Percentiles rank a stretch among this genome's conserved stretches.
Conservation (phyloP, 2,329 filamentous ascomycete species). For the Stagonosporopsis rhizophila region DNA sequence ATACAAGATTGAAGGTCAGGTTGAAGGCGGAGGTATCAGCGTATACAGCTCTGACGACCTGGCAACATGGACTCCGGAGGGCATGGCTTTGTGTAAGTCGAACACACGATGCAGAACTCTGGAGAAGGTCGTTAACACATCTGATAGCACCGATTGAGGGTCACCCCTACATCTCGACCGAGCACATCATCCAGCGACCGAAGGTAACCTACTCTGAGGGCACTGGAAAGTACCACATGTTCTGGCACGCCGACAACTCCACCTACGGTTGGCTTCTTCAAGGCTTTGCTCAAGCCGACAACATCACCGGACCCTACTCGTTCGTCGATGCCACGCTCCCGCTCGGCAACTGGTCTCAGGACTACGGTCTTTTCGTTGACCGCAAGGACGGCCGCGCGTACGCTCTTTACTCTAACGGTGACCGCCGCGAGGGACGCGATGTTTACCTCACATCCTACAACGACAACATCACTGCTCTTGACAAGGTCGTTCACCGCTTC, state of each 20-base stretch:
- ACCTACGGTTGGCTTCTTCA: constrained; percentile 65
- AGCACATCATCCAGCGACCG: constrained; percentile 67
- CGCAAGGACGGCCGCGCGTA: constrained; percentile 65
- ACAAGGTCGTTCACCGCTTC: constrained; percentile 62
- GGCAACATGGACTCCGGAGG: constrained; percentile 65
- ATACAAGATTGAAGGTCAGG: constrained; percentile 65
- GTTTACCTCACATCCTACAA: constrained; percentile 65
- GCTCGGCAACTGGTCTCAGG: constrained; percentile 68
- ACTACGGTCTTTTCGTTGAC: constrained; percentile 68
- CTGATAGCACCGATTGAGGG: constrained; percentile 58
- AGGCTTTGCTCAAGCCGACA: constrained; percentile 62
- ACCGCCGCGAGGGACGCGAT: constrained; percentile 62
- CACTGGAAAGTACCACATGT: constrained; percentile 65
- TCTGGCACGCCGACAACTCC: constrained; percentile 68
- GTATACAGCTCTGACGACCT: constrained; percentile 66
- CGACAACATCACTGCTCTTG: constrained; percentile 59
- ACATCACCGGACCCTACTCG: constrained; percentile 61
- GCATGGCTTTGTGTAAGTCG: constrained; percentile 60
- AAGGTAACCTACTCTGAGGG: constrained; percentile 67
- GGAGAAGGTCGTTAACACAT: neutral
- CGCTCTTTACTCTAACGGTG: constrained; percentile 67
- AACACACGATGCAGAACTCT: neutral
- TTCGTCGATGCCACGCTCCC: constrained; percentile 63
- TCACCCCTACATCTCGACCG: constrained; percentile 62
- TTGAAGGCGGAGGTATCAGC: constrained; percentile 66